phyloP scores from a whole-genome alignment of 352 stramenopile genomes.

The Globisporangium solare region DNA sequence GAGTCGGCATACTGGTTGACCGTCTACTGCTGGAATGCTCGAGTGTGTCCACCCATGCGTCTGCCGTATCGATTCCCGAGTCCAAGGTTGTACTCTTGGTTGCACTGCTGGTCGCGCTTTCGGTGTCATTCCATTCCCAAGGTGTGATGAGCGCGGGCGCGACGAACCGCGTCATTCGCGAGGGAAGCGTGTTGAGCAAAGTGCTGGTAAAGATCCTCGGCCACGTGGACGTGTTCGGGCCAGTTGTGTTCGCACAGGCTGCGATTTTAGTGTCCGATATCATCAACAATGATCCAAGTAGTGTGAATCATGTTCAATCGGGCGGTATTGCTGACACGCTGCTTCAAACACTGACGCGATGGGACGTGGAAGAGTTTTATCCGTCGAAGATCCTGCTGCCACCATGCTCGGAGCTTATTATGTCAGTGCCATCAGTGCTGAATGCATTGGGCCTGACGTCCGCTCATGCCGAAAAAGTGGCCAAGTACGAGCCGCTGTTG shows the following conservation, averaged over 20 bases:
- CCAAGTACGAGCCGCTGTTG: slow-evolving; percentile 87
- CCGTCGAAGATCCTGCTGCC: slow-evolving; percentile 54
- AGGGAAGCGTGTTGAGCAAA: slow-evolving; percentile 83
- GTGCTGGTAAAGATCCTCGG: slow-evolving; percentile 88
- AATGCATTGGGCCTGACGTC: slow-evolving; percentile 92
- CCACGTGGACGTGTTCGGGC: slow-evolving; percentile 90
- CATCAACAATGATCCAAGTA: slow-evolving; percentile 96
- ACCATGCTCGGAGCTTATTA: slow-evolving; percentile 91
- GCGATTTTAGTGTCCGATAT: slow-evolving; percentile 93
- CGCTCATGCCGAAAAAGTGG: slow-evolving; percentile 86
- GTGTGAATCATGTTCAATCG: slow-evolving; percentile 93
- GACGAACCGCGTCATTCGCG: slow-evolving; percentile 83
- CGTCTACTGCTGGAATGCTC: slow-evolving; percentile 51
- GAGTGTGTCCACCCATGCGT: slow-evolving; percentile 19
- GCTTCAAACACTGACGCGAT: slow-evolving; percentile 87
- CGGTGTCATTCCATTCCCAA: slow-evolving; percentile 83
- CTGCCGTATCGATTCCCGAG: slow-evolving; percentile 22
- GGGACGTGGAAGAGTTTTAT: slow-evolving; percentile 58
- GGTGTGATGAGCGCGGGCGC: slow-evolving; percentile 84
- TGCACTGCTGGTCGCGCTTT: slow-evolving; percentile 71
- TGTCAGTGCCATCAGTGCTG: slow-evolving; percentile 92
- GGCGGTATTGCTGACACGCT: slow-evolving; percentile 91
- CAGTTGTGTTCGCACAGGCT: slow-evolving; percentile 90
- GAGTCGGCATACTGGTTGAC: slow-evolving; percentile 81
- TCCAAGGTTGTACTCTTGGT: slow-evolving; percentile 65